These are phyloP conservation scores for Cladosporium sp. DNA, from an alignment of 2,329 filamentous ascomycete genomes.

Conservation along the genomic window DNA sequence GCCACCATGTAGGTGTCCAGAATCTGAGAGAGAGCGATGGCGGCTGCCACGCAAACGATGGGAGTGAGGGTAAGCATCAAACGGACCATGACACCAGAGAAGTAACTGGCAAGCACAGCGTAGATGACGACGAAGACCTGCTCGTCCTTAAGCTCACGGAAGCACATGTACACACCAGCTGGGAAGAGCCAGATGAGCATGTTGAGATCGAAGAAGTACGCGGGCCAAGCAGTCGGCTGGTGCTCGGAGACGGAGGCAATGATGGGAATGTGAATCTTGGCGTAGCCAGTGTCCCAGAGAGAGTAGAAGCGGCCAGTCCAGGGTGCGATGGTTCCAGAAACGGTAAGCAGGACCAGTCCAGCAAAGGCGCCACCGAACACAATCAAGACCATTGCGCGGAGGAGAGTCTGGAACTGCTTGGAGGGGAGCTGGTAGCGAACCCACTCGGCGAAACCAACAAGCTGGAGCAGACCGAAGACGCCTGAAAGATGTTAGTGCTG, in stretches of 20 bases:
- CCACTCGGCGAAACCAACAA: constrained; percentile 90
- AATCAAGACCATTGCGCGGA: constrained; percentile 72
- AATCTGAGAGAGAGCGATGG: constrained; percentile 82
- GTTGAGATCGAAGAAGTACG: constrained; percentile 99
- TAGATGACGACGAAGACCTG: constrained; percentile 98
- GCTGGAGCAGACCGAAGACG: constrained; percentile 92
- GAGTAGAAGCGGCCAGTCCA: constrained; percentile 99
- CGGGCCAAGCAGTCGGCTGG: constrained; percentile 97
- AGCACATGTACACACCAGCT: constrained; percentile 96
- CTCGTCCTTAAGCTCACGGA: constrained; percentile 89
- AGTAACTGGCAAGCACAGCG: constrained; percentile 94
- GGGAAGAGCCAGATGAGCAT: constrained; percentile 99
- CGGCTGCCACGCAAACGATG: constrained; percentile 91
- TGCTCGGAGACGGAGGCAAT: constrained; percentile 99
- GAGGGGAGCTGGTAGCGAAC: constrained; percentile 84
- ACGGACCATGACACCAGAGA: constrained; percentile 98
- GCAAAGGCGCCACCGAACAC: constrained; percentile 73
- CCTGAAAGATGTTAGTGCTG: constrained; percentile 52
- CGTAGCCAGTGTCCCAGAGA: constrained; percentile 97
- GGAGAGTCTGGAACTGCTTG: constrained; percentile 90
- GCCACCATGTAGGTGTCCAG: constrained; percentile 80
- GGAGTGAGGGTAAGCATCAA: constrained; percentile 97
- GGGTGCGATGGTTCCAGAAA: constrained; percentile 88
- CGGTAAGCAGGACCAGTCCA: constrained; percentile 79
- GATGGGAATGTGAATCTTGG: constrained; percentile 98